phyloP scores from a whole-genome alignment of 352 stramenopile species.

The Phytophthora cajani region DNA sequence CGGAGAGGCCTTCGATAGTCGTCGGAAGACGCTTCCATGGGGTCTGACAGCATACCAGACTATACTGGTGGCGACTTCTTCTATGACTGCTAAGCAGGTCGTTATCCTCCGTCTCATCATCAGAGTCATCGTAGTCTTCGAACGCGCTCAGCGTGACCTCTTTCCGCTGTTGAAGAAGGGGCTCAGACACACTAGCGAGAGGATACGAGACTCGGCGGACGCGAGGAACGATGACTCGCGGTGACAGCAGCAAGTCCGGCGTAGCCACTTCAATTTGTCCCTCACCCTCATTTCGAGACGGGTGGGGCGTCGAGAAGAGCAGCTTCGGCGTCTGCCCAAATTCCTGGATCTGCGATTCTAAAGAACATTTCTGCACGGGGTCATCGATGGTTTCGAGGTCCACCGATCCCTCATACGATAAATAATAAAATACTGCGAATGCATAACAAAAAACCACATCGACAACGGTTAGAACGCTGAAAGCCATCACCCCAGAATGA shows the following conservation, averaged over 20 bases:
- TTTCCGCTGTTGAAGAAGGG: slow-evolving; percentile 25
- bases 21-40: slow-evolving; percentile 44
- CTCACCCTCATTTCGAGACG: slow-evolving; percentile 54
- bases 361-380: slow-evolving; percentile 91
- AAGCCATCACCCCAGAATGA: background rate
- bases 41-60: slow-evolving; percentile 55
- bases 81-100: slow-evolving; percentile 3
- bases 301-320: slow-evolving; percentile 79
- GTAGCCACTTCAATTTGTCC: slow-evolving; percentile 59
- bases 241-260: slow-evolving; percentile 57
- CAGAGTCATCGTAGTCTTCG: slow-evolving; percentile 41
- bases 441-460: no score
- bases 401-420: slow-evolving; percentile 89
- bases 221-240: slow-evolving; percentile 30
- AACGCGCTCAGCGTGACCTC: slow-evolving; percentile 38
- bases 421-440: slow-evolving; percentile 93
- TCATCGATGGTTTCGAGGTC: slow-evolving; percentile 88
- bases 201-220: slow-evolving; percentile 32
- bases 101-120: slow-evolving; percentile 36
- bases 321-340: slow-evolving; percentile 91
- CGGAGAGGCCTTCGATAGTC: slow-evolving; percentile 42
- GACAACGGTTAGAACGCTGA: no score
- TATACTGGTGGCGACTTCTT: slow-evolving; percentile 28
- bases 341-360: slow-evolving; percentile 94
- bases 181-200: slow-evolving; percentile 11